Percentiles rank a stretch among this genome's conserved stretches.
phyloP scores from a whole-genome alignment of 495 filamentous ascomycete species.

The Tetracladium setigerum region DNA sequence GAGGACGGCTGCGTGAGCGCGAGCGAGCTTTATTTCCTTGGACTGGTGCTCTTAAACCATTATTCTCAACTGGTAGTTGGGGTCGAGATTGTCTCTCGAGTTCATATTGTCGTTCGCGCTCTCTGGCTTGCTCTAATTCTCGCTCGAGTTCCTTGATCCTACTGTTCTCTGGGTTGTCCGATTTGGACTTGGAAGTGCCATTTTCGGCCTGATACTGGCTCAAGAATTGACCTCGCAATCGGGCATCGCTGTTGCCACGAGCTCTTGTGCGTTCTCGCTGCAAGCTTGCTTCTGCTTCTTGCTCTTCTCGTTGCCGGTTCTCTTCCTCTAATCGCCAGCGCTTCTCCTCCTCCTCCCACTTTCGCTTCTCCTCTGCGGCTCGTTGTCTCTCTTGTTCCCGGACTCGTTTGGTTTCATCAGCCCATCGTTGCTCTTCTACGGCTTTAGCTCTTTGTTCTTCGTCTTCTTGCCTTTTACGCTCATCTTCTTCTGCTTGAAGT shows the following conservation, averaged over 20 bases:
- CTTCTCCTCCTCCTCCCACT: constrained; percentile 80
- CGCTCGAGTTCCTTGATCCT: constrained; percentile 77
- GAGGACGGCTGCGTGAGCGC: constrained; percentile 35
- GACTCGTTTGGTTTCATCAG: constrained; percentile 62
- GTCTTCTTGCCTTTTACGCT: constrained; percentile 48
- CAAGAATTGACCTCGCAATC: constrained; percentile 75
- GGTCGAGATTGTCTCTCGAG: constrained; percentile 57
- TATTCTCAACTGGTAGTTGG: constrained; percentile 16
- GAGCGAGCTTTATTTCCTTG: constrained; percentile 27
- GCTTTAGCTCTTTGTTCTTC: constrained; percentile 56
- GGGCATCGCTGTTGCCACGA: constrained; percentile 50
- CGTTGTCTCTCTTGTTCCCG: constrained; percentile 62
- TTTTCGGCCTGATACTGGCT: constrained; percentile 75
- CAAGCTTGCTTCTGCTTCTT: constrained; percentile 56
- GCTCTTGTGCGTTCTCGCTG: constrained; percentile 59
- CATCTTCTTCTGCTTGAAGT: constrained; percentile 56
- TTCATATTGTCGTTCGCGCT: constrained; percentile 80
- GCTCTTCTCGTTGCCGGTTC: constrained; percentile 62
- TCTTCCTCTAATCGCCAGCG: constrained; percentile 80
- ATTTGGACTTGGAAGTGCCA: constrained; percentile 8
- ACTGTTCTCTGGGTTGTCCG: constrained; percentile 25
- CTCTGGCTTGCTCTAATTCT: constrained; percentile 76
- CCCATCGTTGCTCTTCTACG: constrained; percentile 73
- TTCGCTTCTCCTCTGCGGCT: constrained; percentile 67
- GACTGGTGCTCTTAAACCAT: constrained; percentile 25